Conservation (phyloP, 495 filamentous ascomycete genomes). For the Rusavskia elegans region DNA sequence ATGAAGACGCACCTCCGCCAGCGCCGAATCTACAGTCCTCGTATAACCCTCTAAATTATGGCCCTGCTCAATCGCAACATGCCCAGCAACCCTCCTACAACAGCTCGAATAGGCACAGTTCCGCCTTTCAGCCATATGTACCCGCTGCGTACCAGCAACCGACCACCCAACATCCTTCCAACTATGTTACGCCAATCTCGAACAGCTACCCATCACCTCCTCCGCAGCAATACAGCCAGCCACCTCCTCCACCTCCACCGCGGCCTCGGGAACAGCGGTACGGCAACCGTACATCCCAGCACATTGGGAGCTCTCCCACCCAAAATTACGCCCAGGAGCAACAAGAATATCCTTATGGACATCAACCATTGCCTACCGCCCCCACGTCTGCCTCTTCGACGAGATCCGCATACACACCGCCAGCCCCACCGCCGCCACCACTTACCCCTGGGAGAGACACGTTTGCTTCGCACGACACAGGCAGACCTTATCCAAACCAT, state of each 20-base stretch:
- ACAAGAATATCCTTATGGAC: constrained; percentile 15
- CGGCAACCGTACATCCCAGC: constrained; percentile 22
- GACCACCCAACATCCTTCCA: constrained; percentile 11
- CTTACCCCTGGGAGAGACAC: constrained; percentile 14
- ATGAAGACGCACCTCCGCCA: constrained; percentile 21
- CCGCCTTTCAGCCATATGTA: constrained; percentile 50
- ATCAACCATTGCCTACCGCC: constrained; percentile 12
- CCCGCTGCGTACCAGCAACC: constrained; percentile 51
- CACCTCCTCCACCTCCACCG: constrained; percentile 31
- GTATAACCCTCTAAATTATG: constrained; percentile 79
- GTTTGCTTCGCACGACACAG: constrained; percentile 5
- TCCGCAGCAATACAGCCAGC: constrained; percentile 20
- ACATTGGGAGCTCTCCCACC: constrained; percentile 7
- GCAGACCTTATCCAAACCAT: constrained; percentile 2
- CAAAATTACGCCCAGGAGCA: constrained; percentile 5
- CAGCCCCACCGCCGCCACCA: constrained; percentile 16
- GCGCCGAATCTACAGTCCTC: constrained; percentile 35
- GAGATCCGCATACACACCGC: constrained; percentile 12
- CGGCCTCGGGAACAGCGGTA: constrained; percentile 32
- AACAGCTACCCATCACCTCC: constrained; percentile 17
- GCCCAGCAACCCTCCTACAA: constrained; percentile 24
- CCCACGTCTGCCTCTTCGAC: constrained; percentile 3
- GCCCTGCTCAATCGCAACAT: constrained; percentile 28
- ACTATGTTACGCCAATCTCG: constrained; percentile 5
- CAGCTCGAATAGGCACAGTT: constrained; percentile 14